Evolutionary conservation across 805 yeast species (phyloP).

Genomic region (Zygosaccharomyces lentus): DNA sequence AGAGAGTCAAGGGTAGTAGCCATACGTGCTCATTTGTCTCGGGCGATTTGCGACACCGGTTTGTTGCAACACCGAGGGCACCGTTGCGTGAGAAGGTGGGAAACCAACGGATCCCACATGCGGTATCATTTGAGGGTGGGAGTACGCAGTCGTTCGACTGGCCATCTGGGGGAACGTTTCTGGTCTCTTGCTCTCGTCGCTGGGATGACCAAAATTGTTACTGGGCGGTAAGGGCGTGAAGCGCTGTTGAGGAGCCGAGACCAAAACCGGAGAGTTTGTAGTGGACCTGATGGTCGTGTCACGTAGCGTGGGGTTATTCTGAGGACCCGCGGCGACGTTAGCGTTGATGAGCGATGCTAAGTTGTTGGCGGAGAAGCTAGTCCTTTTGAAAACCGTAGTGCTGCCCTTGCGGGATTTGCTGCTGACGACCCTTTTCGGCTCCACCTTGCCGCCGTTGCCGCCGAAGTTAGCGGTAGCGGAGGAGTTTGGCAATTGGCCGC

Average conservation of each 20-base stretch:
- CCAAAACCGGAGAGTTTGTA: not conserved
- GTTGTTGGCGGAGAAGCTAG: not conserved
- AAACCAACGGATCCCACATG: not conserved
- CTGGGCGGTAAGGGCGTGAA: slow-evolving; percentile 1
- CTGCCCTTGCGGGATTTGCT: slow-evolving; percentile 1
- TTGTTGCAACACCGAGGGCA: not conserved
- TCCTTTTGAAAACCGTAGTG: not conserved
- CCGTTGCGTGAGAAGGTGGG: slow-evolving; percentile 1
- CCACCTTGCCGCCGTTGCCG: not conserved
- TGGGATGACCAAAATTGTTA: slow-evolving; percentile 1
- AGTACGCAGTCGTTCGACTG: not conserved
- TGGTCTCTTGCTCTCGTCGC: not conserved
- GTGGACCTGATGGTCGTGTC: not conserved
- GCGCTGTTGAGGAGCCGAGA: not conserved
- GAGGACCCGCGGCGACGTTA: not conserved
- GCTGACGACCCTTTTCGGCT: not conserved
- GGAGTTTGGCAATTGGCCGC: not conserved
- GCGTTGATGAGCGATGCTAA: not conserved
- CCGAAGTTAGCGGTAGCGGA: not conserved
- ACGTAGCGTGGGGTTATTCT: not conserved
- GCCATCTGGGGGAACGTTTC: not conserved
- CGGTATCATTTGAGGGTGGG: slow-evolving; percentile 2
- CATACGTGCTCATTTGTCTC: slow-evolving; percentile 4
- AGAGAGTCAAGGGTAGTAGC: not conserved
- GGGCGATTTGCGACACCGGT: not conserved